Evolutionary conservation across 1,139 yeast genomes (phyloP).

Genomic region (Fermentozyma sake): DNA sequence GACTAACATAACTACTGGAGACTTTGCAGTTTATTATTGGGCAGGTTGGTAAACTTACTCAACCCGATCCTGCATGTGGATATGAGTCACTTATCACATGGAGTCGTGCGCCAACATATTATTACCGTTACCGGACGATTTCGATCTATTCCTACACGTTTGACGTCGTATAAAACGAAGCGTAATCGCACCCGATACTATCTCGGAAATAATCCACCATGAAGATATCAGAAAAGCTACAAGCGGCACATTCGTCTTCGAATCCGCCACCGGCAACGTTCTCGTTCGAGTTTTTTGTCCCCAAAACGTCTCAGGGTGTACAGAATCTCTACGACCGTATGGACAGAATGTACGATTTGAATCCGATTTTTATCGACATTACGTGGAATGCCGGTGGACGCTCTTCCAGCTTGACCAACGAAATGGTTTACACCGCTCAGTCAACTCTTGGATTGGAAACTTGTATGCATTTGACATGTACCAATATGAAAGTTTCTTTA

Average conservation of each 20-base stretch:
- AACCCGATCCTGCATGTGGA: too few species aligned
- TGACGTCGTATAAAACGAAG: too few species aligned
- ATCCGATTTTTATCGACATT: constrained; percentile 89
- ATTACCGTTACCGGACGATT: too few species aligned
- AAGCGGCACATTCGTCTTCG: constrained; percentile 42
- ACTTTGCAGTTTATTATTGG: too few species aligned
- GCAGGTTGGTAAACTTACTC: too few species aligned
- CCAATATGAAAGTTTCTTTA: constrained; percentile 81
- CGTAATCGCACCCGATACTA: too few species aligned
- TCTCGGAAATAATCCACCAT: too few species aligned
- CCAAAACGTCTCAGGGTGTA: constrained; percentile 95
- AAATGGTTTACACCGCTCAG: constrained; percentile 88
- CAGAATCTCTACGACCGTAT: constrained; percentile 94
- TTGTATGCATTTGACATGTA: constrained; percentile 97
- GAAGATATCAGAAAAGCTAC: constrained; percentile 53
- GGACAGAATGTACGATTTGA: constrained; percentile 94
- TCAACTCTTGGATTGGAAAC: constrained; percentile 93
- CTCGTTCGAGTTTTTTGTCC: constrained; percentile 97
- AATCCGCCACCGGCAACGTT: constrained; percentile 62
- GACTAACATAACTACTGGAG: too few species aligned
- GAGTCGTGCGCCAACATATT: too few species aligned
- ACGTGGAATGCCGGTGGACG: constrained; percentile 99
- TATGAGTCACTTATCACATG: too few species aligned
- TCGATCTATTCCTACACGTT: too few species aligned
- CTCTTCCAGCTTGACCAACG: constrained; percentile 74